These are phyloP conservation scores for Tolypocladium album DNA, from an alignment of 2,329 filamentous ascomycete species.

Conservation along the genomic window DNA sequence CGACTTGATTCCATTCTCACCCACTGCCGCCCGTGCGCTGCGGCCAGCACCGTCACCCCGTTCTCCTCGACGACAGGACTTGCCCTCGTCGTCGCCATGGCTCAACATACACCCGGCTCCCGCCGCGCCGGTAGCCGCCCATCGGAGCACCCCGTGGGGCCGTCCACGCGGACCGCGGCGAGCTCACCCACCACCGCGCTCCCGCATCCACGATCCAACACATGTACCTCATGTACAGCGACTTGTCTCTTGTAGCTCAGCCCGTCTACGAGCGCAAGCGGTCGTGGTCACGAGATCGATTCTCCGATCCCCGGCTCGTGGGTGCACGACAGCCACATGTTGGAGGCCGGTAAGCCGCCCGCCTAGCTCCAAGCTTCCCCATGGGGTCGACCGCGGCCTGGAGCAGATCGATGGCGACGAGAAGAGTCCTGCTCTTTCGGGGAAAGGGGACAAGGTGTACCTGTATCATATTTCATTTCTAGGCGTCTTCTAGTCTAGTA, in stretches of 20 bases:
- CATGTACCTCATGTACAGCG: neutral
- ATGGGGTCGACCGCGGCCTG: neutral
- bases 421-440: neutral
- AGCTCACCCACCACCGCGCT: neutral
- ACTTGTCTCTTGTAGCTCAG: neutral
- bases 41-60: neutral
- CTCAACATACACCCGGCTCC: neutral
- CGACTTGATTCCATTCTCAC: neutral
- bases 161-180: neutral
- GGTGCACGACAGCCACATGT: no score
- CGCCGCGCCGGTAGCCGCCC: neutral
- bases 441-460: neutral
- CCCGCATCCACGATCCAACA: neutral
- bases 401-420: neutral
- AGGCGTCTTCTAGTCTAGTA: neutral
- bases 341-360: neutral
- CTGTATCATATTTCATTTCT: neutral
- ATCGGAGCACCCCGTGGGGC: neutral
- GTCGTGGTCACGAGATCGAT: neutral
- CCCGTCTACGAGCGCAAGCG: neutral
- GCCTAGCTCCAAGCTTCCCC: neutral
- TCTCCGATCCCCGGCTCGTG: neutral
- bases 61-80: neutral
- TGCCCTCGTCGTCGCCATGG: neutral
- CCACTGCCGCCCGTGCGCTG: neutral